A percentile compares a stretch with the other conserved stretches of the same genome.
Conservation (phyloP, 176 grass and related monocot species). For the Eragrostis nindensis region DNA sequence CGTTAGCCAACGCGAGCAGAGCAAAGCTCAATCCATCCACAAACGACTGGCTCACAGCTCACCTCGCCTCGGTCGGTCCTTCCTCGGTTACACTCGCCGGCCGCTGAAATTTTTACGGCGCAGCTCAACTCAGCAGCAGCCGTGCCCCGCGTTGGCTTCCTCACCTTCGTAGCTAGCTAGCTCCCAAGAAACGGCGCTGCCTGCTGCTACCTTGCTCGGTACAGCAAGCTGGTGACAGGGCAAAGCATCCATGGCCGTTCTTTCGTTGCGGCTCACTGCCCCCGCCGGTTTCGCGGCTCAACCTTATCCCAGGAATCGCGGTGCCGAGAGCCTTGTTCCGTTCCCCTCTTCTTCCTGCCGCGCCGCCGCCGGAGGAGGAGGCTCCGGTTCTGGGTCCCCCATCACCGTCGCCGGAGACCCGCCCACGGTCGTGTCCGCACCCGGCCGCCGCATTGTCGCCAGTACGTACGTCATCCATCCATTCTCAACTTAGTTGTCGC, state of each 20-base stretch:
- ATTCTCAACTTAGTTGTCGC: neutral
- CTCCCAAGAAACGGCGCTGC: neutral
- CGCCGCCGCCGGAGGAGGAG: slow-evolving; percentile 2
- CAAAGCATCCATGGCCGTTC: slow-evolving; percentile 59
- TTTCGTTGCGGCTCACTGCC: slow-evolving; percentile 42
- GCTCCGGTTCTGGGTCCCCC: neutral
- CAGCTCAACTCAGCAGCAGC: neutral
- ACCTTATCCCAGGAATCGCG: neutral
- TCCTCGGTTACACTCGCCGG: neutral
- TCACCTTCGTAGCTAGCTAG: neutral
- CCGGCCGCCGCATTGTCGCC: slow-evolving; percentile 84
- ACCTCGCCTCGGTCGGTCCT: neutral
- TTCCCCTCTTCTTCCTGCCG: slow-evolving; percentile 25
- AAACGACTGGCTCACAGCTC: slow-evolving; percentile 40
- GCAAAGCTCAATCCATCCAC: neutral
- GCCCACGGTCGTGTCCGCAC: slow-evolving; percentile 74
- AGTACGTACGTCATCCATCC: slow-evolving; percentile 39
- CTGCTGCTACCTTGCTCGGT: neutral
- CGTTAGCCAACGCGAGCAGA: neutral
- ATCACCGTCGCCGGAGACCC: slow-evolving; percentile 74
- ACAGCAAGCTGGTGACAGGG: too few relatives aligned
- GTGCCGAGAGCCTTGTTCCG: neutral
- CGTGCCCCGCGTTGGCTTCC: neutral
- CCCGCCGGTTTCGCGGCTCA: slow-evolving; percentile 11
- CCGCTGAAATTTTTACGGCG: slow-evolving; percentile 26